These are phyloP conservation scores for Crucihimalaya himalaica DNA, from an alignment of 345 rosid genomes.

Conservation along the genomic window DNA sequence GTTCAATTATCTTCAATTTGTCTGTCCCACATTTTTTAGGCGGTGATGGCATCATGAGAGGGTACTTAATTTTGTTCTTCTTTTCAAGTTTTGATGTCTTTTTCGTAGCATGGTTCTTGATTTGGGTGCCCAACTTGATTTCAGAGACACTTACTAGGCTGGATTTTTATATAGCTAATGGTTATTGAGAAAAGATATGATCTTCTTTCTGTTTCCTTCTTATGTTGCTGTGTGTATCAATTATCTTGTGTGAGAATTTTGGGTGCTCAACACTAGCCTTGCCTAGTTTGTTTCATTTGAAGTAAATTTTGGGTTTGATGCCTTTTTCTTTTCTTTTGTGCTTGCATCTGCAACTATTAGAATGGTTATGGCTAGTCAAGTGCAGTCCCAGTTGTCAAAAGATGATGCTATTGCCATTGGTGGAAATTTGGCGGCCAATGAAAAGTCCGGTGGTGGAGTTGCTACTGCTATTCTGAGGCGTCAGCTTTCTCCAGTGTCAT, in stretches of 20 bases:
- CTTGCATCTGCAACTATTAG: constrained; percentile 43
- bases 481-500: constrained; percentile 73
- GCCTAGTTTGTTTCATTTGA: background rate
- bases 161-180: background rate
- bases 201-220: background rate
- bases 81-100: background rate
- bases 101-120: background rate
- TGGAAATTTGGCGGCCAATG: constrained; percentile 77
- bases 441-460: constrained; percentile 70
- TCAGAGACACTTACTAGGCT: background rate
- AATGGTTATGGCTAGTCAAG: constrained; percentile 87
- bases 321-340: constrained; percentile 24
- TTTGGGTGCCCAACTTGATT: background rate
- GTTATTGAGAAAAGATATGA: background rate
- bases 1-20: constrained; percentile 61
- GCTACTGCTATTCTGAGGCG: constrained; percentile 68
- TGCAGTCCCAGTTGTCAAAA: constrained; percentile 84
- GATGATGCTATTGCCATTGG: constrained; percentile 60
- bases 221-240: background rate
- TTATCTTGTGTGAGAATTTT: constrained; percentile 3
- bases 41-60: constrained; percentile 90
- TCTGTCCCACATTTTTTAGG: constrained; percentile 69
- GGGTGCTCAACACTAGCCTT: background rate
- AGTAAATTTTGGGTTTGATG: constrained; percentile 17
- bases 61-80: constrained; percentile 46